Conservation (phyloP, 2,329 filamentous ascomycete species). For the Corinectria fuckeliana region DNA sequence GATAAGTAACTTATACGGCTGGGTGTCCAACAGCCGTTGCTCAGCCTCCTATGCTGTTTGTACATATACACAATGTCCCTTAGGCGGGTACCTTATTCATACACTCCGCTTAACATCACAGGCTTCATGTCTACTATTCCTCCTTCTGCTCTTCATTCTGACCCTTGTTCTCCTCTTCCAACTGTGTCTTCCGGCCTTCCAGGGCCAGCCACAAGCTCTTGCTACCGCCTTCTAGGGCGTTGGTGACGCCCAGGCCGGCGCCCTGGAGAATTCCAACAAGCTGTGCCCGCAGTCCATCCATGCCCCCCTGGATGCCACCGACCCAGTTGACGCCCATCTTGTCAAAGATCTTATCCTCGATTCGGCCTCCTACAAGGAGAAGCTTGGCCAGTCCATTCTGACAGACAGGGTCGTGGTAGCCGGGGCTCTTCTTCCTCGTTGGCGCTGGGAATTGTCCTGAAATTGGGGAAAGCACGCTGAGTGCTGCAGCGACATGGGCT, state of each 20-base stretch:
- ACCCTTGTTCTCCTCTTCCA: slow-evolving; percentile 66
- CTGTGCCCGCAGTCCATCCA: slow-evolving; percentile 81
- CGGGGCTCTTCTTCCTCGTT: slow-evolving; percentile 74
- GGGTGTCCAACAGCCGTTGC: not conserved
- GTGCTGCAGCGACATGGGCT: slow-evolving; percentile 79
- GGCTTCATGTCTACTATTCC: slow-evolving; percentile 2
- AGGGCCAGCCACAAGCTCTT: slow-evolving; percentile 88
- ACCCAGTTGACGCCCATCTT: slow-evolving; percentile 69
- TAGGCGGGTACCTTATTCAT: slow-evolving; percentile 16
- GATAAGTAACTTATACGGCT: not conserved
- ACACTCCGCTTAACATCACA: slow-evolving; percentile 1
- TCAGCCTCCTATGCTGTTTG: slow-evolving; percentile 25
- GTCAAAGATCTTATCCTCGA: slow-evolving; percentile 88
- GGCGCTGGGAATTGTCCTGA: slow-evolving; percentile 79
- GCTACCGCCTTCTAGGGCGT: slow-evolving; percentile 77
- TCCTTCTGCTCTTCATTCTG: slow-evolving; percentile 19
- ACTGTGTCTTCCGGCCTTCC: slow-evolving; percentile 78
- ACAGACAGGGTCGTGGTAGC: slow-evolving; percentile 79
- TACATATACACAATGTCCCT: slow-evolving; percentile 35
- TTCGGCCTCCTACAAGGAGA: slow-evolving; percentile 81
- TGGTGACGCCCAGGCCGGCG: slow-evolving; percentile 78
- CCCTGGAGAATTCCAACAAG: slow-evolving; percentile 82
- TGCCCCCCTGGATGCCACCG: slow-evolving; percentile 78
- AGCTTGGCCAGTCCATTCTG: slow-evolving; percentile 88
- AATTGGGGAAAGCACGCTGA: slow-evolving; percentile 78